A percentile compares a stretch with the other conserved stretches of the same genome.
Conservation (phyloP, 202 grass and related monocot species). For the Panicum virgatum region DNA sequence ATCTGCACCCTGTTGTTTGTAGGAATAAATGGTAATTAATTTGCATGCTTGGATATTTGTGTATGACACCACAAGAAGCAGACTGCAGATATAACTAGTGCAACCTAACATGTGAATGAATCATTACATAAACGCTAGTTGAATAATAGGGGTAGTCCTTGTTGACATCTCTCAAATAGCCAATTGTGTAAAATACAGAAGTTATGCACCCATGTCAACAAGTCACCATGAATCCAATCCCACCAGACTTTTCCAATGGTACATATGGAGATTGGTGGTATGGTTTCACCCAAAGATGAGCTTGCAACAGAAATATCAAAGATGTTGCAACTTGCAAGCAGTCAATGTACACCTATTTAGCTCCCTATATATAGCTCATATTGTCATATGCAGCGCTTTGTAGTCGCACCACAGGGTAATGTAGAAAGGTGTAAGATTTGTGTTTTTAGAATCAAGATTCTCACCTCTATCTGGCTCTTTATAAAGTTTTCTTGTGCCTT, state of each 20-base stretch:
- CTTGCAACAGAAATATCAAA: not conserved
- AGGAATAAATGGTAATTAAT: not conserved
- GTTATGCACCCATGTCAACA: not conserved
- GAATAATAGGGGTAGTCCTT: not conserved
- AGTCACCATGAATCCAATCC: not conserved
- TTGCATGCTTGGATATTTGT: not conserved
- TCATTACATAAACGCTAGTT: not conserved
- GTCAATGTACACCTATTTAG: not conserved
- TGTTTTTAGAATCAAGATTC: conserved; percentile 13
- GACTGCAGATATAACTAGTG: not conserved
- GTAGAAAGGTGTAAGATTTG: not conserved
- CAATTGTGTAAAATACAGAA: conserved; percentile 1
- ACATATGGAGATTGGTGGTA: not conserved
- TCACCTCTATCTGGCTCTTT: conserved; percentile 76
- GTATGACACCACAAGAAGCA: not conserved
- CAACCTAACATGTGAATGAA: not conserved
- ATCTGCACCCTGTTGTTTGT: not conserved
- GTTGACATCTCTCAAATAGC: not conserved
- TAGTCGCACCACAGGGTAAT: not conserved
- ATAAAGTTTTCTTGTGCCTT: conserved; percentile 66
- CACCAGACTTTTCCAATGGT: not conserved
- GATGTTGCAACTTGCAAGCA: conserved; percentile 5
- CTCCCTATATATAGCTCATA: not conserved
- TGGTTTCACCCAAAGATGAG: too few relatives aligned
- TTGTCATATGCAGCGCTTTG: not conserved